phyloP scores from a whole-genome alignment of 495 filamentous ascomycete genomes.

The Neurospora sp. region DNA sequence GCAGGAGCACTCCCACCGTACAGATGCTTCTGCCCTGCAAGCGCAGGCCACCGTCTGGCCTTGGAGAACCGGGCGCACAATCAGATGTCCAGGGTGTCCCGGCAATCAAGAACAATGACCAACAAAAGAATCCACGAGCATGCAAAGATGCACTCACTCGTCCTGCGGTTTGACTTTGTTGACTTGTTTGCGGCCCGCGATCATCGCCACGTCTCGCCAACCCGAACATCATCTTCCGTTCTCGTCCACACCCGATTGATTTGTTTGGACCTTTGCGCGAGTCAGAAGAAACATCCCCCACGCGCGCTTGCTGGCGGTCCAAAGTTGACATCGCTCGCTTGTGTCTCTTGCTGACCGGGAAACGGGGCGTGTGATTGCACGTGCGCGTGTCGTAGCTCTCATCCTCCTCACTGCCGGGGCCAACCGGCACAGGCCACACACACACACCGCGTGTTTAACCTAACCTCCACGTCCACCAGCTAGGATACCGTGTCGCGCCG shows the following conservation, averaged over 20 bases:
- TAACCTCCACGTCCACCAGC: slow-evolving; percentile 7
- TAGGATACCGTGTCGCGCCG: background rate
- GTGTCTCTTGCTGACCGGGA: background rate
- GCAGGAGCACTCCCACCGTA: background rate
- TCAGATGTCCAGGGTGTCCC: background rate
- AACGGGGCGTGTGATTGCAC: background rate
- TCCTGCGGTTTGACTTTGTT: background rate
- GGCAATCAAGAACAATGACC: background rate
- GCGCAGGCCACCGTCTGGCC: background rate
- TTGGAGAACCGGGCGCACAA: background rate
- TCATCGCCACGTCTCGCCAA: background rate
- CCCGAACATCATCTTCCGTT: background rate
- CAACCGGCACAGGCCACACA: background rate
- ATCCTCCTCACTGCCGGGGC: background rate
- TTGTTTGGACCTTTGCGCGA: background rate
- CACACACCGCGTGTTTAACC: slow-evolving; percentile 5
- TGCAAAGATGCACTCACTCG: background rate
- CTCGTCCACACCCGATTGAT: background rate
- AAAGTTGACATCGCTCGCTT: background rate
- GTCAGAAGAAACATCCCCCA: background rate
- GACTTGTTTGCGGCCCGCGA: background rate
- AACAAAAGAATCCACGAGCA: background rate
- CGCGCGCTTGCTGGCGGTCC: background rate
- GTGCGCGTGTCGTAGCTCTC: background rate
- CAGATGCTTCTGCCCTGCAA: background rate